Conservation (phyloP, 768 basidiomycete genomes). For the Lyophyllum decastes region DNA sequence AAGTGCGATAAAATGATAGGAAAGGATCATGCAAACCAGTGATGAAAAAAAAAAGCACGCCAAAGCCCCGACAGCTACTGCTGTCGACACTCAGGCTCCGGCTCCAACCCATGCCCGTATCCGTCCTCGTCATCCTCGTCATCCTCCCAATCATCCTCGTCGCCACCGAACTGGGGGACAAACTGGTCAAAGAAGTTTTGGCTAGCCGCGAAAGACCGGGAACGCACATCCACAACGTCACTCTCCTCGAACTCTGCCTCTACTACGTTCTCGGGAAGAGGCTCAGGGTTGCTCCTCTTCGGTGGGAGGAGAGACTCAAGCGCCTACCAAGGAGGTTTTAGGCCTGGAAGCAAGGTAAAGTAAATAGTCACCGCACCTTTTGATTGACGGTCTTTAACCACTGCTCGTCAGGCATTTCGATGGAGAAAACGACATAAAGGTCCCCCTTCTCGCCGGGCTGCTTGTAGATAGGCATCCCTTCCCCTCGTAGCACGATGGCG, state of each 20-base stretch:
- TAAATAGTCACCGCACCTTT: slow-evolving; percentile 40
- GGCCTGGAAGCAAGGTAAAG: background rate
- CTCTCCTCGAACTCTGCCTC: slow-evolving; percentile 73
- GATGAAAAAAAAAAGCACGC: background rate
- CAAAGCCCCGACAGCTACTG: slow-evolving; percentile 39
- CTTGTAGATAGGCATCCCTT: slow-evolving; percentile 88
- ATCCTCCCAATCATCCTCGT: slow-evolving; percentile 71
- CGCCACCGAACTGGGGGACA: slow-evolving; percentile 71
- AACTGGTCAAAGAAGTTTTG: slow-evolving; percentile 80
- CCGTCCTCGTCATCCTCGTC: slow-evolving; percentile 62
- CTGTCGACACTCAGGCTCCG: slow-evolving; percentile 60
- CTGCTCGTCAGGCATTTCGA: slow-evolving; percentile 84
- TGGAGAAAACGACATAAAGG: slow-evolving; percentile 76
- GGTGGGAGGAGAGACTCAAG: slow-evolving; percentile 72
- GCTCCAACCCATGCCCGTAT: slow-evolving; percentile 10
- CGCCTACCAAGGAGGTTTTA: slow-evolving; percentile 39
- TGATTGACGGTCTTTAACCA: slow-evolving; percentile 74
- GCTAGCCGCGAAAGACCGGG: slow-evolving; percentile 72
- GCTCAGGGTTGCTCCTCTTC: slow-evolving; percentile 73
- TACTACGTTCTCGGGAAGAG: slow-evolving; percentile 70
- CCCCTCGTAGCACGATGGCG: slow-evolving; percentile 73
- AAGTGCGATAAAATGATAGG: background rate
- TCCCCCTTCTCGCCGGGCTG: slow-evolving; percentile 72
- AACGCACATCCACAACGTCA: slow-evolving; percentile 83
- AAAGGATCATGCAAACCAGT: background rate